Evolutionary conservation across 1,284 basidiomycete genomes (phyloP).

Genomic region (Malassezia caprae): DNA sequence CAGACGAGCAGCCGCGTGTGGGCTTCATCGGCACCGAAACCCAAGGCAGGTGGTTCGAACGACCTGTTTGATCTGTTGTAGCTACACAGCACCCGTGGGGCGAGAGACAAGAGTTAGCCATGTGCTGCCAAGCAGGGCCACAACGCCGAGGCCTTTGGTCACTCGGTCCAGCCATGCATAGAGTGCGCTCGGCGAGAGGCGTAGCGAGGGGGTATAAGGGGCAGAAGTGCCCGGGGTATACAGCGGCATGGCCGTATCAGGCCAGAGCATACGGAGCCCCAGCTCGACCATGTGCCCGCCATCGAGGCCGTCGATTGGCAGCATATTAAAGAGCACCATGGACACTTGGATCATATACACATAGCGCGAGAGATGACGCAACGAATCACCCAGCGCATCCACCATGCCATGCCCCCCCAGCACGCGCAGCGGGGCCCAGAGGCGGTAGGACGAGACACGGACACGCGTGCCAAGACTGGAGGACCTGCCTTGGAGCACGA

Average conservation of each 20-base stretch:
- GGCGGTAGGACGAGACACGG: neutral
- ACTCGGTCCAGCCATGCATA: neutral
- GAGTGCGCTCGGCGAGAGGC: neutral
- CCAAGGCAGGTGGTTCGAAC: constrained; percentile 3
- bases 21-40: neutral
- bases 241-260: neutral
- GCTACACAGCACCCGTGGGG: neutral
- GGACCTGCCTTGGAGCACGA: constrained; percentile 11
- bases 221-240: neutral
- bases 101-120: neutral
- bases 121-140: constrained; percentile 3
- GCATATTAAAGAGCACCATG: constrained; percentile 20
- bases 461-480: neutral
- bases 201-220: neutral
- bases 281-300: constrained; percentile 7
- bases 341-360: constrained; percentile 10
- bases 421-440: neutral
- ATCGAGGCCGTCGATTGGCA: constrained; percentile 17
- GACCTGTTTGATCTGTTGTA: constrained; percentile 19
- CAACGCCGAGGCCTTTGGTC: neutral
- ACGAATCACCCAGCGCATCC: neutral
- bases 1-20: constrained; percentile 24
- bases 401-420: neutral
- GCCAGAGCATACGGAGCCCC: neutral
- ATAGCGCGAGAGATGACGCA: neutral